Evolutionary conservation across 371 early-diverging fungal genomes (phyloP).

Genomic region (Capniomyces stellatus): DNA sequence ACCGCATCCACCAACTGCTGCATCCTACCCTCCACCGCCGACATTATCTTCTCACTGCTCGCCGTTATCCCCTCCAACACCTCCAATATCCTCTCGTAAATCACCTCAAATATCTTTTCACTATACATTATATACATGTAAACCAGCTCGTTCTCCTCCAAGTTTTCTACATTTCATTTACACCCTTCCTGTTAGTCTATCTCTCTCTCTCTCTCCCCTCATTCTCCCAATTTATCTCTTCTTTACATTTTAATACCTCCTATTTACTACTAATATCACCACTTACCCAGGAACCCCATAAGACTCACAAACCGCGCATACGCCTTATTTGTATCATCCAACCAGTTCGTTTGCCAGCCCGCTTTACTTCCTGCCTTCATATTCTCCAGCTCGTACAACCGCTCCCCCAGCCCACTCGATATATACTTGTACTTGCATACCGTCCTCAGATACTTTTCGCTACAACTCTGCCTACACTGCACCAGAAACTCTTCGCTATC

Average conservation of each 20-base stretch:
- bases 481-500: neutral
- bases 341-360: neutral
- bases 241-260: too few relatives aligned
- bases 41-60: neutral
- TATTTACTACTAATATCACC: too few relatives aligned
- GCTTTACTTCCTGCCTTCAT: neutral
- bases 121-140: neutral
- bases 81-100: neutral
- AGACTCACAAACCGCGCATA: neutral
- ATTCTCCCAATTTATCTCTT: too few relatives aligned
- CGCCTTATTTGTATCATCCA: neutral
- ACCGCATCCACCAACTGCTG: neutral
- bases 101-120: neutral
- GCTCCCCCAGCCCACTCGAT: neutral
- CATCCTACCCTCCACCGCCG: neutral
- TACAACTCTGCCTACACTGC: neutral
- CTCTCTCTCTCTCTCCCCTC: too few relatives aligned
- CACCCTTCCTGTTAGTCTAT: too few relatives aligned
- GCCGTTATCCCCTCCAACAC: neutral
- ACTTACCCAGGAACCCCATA: neutral
- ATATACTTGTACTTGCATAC: neutral
- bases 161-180: too few relatives aligned
- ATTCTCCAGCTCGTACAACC: neutral
- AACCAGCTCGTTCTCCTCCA: neutral
- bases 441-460: neutral